Percentiles rank a stretch among this genome's conserved stretches.
Conservation (phyloP, 345 rosid genomes). For the Eucalyptus cloeziana region DNA sequence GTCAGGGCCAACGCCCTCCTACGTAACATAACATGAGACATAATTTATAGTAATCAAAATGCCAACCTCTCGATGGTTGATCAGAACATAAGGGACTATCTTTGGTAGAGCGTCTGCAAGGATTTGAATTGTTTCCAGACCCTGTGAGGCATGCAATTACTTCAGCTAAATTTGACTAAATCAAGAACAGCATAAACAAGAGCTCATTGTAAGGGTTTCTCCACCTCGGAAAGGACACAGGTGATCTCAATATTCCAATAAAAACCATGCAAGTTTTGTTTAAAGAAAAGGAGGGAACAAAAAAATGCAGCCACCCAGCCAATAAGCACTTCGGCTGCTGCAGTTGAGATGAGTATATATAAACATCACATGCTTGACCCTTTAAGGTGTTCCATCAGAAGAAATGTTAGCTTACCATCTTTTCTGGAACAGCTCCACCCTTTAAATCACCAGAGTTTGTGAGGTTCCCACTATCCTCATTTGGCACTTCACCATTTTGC, state of each 20-base stretch:
- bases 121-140: slow-evolving; percentile 82
- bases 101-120: slow-evolving; percentile 96
- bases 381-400: neutral
- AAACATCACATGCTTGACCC: neutral
- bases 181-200: neutral
- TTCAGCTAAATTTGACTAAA: neutral
- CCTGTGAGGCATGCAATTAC: slow-evolving; percentile 29
- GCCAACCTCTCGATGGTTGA: slow-evolving; percentile 93
- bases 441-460: slow-evolving; percentile 23
- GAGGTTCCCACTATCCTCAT: slow-evolving; percentile 19
- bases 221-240: neutral
- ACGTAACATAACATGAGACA: neutral
- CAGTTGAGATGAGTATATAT: neutral
- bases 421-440: slow-evolving; percentile 29
- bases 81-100: slow-evolving; percentile 95
- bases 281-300: neutral
- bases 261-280: neutral
- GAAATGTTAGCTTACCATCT: slow-evolving; percentile 41
- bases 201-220: neutral
- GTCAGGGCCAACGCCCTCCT: neutral
- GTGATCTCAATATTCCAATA: neutral
- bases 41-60: neutral
- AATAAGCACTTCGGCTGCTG: neutral
- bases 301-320: neutral
- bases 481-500: slow-evolving; percentile 25